A percentile compares a stretch with the other conserved stretches of the same genome.
Conservation (phyloP, 805 yeast species). For the Candida maesae region DNA sequence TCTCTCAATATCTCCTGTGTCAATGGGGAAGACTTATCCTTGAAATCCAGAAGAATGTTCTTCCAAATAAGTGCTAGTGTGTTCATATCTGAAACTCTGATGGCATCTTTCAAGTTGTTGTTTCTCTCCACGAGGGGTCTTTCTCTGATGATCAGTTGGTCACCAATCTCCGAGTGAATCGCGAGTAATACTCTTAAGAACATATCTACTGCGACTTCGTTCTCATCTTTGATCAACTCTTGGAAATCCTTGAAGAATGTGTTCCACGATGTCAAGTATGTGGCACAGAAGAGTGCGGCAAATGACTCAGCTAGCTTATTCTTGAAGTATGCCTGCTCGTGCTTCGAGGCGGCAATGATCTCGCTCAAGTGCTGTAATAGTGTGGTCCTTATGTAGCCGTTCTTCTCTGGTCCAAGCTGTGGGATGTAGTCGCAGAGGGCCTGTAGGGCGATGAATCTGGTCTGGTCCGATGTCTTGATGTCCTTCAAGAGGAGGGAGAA, state of each 20-base stretch:
- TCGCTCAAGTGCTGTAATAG: conserved; percentile 18
- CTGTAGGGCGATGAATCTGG: conserved; percentile 28
- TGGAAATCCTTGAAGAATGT: conserved; percentile 48
- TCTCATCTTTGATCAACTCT: conserved; percentile 29
- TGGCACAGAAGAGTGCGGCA: conserved; percentile 45
- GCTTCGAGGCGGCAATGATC: conserved; percentile 18
- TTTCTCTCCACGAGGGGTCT: conserved; percentile 61
- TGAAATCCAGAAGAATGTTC: conserved; percentile 42
- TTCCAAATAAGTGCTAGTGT: conserved; percentile 66
- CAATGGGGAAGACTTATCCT: conserved; percentile 27
- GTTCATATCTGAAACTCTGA: conserved; percentile 73
- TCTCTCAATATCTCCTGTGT: conserved; percentile 50
- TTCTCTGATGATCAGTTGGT: conserved; percentile 74
- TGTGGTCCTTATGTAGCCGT: conserved; percentile 24
- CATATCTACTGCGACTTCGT: conserved; percentile 48
- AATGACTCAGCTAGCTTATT: conserved; percentile 57
- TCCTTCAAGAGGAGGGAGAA: conserved; percentile 38
- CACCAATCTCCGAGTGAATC: conserved; percentile 91
- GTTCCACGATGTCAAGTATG: conserved; percentile 48
- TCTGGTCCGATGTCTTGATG: conserved; percentile 26
- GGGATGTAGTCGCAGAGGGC: conserved; percentile 26
- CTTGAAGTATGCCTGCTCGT: conserved; percentile 42
- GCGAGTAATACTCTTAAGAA: conserved; percentile 69
- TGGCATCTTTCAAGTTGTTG: conserved; percentile 71
- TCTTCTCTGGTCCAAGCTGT: conserved; percentile 17